These are phyloP conservation scores for Podospora pseudoanserina DNA, from an alignment of 495 filamentous ascomycete genomes.

Conservation along the genomic window DNA sequence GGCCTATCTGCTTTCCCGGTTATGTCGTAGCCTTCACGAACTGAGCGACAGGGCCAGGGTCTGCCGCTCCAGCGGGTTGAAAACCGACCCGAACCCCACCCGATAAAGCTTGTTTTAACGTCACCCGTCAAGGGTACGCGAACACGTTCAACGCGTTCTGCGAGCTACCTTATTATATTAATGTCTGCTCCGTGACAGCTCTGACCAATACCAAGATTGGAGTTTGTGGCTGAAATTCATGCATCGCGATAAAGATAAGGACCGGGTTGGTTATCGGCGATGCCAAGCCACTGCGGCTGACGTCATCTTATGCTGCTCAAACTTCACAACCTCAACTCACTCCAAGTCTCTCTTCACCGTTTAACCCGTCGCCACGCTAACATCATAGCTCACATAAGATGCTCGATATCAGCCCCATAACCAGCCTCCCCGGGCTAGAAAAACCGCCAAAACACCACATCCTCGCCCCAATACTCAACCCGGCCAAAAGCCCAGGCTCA, in stretches of 20 bases:
- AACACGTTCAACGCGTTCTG: not conserved
- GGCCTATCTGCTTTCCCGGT: not conserved
- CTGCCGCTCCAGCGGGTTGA: not conserved
- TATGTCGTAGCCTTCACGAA: too few species aligned
- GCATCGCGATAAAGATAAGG: not conserved
- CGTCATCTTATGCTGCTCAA: not conserved
- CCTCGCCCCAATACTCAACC: not conserved
- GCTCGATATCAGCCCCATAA: not conserved
- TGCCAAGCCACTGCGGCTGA: not conserved
- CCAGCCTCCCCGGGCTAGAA: not conserved
- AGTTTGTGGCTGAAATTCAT: too few species aligned
- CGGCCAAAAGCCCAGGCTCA: not conserved
- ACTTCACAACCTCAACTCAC: not conserved
- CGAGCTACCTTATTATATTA: too few species aligned
- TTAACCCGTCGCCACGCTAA: not conserved
- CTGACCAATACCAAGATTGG: too few species aligned
- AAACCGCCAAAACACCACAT: conserved; percentile 15
- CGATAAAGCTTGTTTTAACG: not conserved
- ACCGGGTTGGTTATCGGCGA: not conserved
- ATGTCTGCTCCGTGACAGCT: too few species aligned
- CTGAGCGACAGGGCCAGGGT: not conserved
- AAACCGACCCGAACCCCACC: not conserved
- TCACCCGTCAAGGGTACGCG: not conserved
- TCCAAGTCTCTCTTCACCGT: not conserved
- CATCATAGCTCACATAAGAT: not conserved